phyloP scores from a whole-genome alignment of 2,329 filamentous ascomycete species.

The Epichloe baconii region DNA sequence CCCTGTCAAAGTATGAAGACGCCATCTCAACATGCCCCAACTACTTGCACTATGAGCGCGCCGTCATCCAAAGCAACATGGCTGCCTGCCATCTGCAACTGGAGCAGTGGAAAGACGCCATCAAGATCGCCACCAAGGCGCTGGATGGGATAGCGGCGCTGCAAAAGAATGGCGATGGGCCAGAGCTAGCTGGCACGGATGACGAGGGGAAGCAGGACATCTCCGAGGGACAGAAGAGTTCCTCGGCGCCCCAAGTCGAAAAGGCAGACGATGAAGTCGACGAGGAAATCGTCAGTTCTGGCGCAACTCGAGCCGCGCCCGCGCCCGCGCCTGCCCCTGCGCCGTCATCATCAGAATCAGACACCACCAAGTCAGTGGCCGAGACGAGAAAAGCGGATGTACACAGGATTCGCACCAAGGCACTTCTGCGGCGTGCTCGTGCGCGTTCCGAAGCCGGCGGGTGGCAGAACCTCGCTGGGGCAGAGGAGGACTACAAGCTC shows the following conservation, averaged over 20 bases:
- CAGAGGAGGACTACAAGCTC: constrained; percentile 65
- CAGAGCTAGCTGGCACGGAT: constrained; percentile 24
- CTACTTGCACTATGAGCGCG: constrained; percentile 78
- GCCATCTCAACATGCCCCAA: constrained; percentile 67
- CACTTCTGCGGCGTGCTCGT: constrained; percentile 65
- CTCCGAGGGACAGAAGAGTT: not conserved
- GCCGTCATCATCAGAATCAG: not conserved
- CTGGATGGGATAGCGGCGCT: constrained; percentile 60
- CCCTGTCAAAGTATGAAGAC: constrained; percentile 70
- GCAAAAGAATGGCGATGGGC: constrained; percentile 19
- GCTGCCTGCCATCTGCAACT: constrained; percentile 80
- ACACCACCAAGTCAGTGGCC: constrained; percentile 6
- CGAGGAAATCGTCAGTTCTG: constrained; percentile 47
- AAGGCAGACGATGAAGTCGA: constrained; percentile 33
- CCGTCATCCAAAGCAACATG: constrained; percentile 79
- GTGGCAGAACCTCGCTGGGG: constrained; percentile 69
- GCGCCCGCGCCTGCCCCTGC: constrained; percentile 12
- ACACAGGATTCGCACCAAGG: constrained; percentile 66
- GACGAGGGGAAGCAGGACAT: not conserved
- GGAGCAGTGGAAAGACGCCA: constrained; percentile 71
- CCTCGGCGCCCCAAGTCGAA: constrained; percentile 10
- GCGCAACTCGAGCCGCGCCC: constrained; percentile 38
- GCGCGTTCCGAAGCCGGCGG: constrained; percentile 58
- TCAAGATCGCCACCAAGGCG: constrained; percentile 58
- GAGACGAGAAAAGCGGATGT: constrained; percentile 42